Evolutionary conservation across 2,329 filamentous ascomycete species (phyloP), one percentile per base, ranked within the genome.

Genomic region (Monosporascus sp.): DNA sequence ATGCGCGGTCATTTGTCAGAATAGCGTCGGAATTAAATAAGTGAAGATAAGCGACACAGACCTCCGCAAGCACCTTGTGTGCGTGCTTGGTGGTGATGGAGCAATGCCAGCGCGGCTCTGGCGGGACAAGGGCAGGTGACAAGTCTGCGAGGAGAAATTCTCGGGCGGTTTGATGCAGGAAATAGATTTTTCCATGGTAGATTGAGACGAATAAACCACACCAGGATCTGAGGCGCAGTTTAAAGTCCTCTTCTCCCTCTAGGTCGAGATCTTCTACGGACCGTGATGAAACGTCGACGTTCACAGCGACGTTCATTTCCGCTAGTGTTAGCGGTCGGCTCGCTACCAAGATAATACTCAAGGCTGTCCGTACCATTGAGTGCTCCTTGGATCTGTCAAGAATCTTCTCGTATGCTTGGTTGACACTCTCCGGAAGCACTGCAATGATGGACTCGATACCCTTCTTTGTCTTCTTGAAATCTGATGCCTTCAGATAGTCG

Each of bases 131-230:
- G 14, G 27, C 27, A 31, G 27, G 27, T 17, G 38, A 25, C 11
- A 24, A 48, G 41, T 59, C 46, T 50, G 55, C 52, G 1, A 66
- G 53, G 39, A 69, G 64, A 55, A 69, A 70, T 48, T 69, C 66
- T 7, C 64, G 57, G 39, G 65, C 67, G 2, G 66, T 68, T 58
- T 70, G 65, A 52, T 70, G 65, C 14, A 70, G 52, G 36, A 70
- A 62, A 45, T 67, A 65, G 46, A 70, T 45, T 9, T 48, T 65
- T n/a, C 51, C 58, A 11, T 64, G 46, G 36, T 69, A 14, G 11
- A 67, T 52, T 5, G 60, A 62, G 25, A 69, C 45, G 38, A 70
- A 69, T 2, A 69, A 52, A 6, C 67, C 62, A 50, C 62, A 69
- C 57, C 25, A 62, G 1, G 50, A 49, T 54, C 65, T 51, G 1